Percentiles rank a stretch among this genome's conserved stretches.
Conservation (phyloP, 1,284 basidiomycete species). For the Mycocalia duriaeana region DNA sequence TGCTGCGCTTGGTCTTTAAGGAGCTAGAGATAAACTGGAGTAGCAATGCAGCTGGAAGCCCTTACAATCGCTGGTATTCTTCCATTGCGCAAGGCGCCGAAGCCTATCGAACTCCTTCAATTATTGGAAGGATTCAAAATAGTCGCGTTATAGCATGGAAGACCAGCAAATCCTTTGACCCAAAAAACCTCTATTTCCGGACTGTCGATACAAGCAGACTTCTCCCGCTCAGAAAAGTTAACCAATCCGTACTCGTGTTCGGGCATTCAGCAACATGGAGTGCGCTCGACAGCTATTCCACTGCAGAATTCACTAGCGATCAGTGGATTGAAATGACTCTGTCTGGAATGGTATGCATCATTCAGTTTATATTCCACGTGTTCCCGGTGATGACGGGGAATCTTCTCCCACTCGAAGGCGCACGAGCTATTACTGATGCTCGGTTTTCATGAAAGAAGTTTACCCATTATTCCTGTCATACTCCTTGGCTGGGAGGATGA, state of each 20-base stretch:
- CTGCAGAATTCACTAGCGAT: conserved; percentile 2
- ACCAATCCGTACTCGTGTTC: conserved; percentile 22
- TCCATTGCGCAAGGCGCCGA: conserved; percentile 13
- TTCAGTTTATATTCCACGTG: too few relatives aligned
- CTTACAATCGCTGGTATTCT: conserved; percentile 17
- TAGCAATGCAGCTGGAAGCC: conserved; percentile 8
- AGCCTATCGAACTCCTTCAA: conserved; percentile 9
- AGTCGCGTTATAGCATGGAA: conserved; percentile 24
- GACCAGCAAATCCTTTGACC: conserved; percentile 15
- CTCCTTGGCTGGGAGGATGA: conserved; percentile 16
- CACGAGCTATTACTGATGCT: conserved; percentile 19
- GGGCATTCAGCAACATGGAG: conserved; percentile 13
- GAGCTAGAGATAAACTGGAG: conserved; percentile 8
- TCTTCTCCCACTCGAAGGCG: conserved; percentile 13
- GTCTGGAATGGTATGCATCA: conserved; percentile 14
- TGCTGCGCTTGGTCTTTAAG: neutral
- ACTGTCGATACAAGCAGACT: conserved; percentile 21
- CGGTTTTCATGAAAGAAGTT: conserved; percentile 22
- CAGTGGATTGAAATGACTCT: conserved; percentile 7
- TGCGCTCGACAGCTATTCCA: conserved; percentile 11
- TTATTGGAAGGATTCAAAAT: conserved; percentile 9
- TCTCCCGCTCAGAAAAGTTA: conserved; percentile 21
- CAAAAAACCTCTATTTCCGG: conserved; percentile 23
- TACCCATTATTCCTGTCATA: conserved; percentile 20
- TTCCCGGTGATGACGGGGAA: too few relatives aligned